Conservation (phyloP, 1,284 basidiomycete genomes). For the Athelia sp. region DNA sequence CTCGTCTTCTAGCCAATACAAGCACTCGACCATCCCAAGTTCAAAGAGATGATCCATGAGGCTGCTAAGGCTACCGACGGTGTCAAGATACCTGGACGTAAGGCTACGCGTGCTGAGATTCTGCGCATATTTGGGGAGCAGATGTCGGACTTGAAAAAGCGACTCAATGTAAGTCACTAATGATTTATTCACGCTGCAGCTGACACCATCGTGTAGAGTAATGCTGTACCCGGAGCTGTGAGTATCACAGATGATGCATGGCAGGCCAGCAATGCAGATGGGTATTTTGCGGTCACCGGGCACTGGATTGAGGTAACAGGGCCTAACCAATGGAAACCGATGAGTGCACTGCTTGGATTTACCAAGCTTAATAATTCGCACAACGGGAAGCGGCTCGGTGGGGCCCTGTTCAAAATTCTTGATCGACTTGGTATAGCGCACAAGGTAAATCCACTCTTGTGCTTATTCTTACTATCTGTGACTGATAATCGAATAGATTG, state of each 20-base stretch:
- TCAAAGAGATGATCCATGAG: slow-evolving; percentile 25
- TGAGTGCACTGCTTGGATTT: slow-evolving; percentile 28
- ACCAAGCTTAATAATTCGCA: slow-evolving; percentile 27
- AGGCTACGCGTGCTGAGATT: slow-evolving; percentile 21
- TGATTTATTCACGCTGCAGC: slow-evolving; percentile 1
- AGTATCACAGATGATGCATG: slow-evolving; percentile 32
- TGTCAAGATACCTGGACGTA: slow-evolving; percentile 20
- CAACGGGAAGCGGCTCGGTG: slow-evolving; percentile 22
- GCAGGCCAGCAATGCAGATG: slow-evolving; percentile 30
- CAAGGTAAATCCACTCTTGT: slow-evolving; percentile 15
- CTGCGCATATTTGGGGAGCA: slow-evolving; percentile 29
- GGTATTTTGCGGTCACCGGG: slow-evolving; percentile 29
- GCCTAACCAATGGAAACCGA: slow-evolving; percentile 18
- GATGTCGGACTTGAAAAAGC: slow-evolving; percentile 18
- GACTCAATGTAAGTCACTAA: slow-evolving; percentile 21
- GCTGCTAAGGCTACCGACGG: slow-evolving; percentile 21
- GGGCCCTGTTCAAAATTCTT: slow-evolving; percentile 26
- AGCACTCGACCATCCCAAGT: slow-evolving; percentile 23
- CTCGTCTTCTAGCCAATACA: slow-evolving; percentile 20
- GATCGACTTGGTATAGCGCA: slow-evolving; percentile 18
- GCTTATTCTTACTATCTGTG: slow-evolving; percentile 2
- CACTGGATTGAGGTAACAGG: slow-evolving; percentile 29
- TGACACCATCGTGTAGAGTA: slow-evolving; percentile 14
- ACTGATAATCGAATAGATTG: slow-evolving; percentile 19
- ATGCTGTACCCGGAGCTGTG: slow-evolving; percentile 20